Evolutionary conservation across 1,284 basidiomycete genomes (phyloP), one percentile per base, ranked within the genome.

Genomic region (Heimioporus punctisporus): DNA sequence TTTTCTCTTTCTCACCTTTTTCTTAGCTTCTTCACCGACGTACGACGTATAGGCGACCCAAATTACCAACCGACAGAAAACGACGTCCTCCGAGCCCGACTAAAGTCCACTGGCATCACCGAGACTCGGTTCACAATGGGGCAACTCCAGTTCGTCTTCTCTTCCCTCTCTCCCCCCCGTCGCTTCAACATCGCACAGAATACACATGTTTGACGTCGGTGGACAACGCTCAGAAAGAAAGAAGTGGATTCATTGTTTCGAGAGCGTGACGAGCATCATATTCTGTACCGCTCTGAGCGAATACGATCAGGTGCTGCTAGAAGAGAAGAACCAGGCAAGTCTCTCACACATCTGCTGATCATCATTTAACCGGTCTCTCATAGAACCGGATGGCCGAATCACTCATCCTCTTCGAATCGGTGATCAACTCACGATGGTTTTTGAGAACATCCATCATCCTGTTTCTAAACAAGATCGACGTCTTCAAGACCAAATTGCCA

Each of bases 351-450:
- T 23, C 50, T 52, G 68, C 50, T 8, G 25, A 34, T 6, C 31
- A 34, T 31, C 46, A 4, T 40, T 21, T 37, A 14, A 19, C 26
- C 37, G n/a, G 46, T 46, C 42, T 15, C 15, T 46, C 25, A 1
- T 71, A 96, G 89, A 98, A 98, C 72, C 91, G 95, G 25, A 98
- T 99, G 96, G 85, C 85, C 23, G 97, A 99, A 72, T 94, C 92
- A 0, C 80, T 99, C 1, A 85, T 95, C 8, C 81, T 99, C 12
- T 99, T 99, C 64, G 95, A 98, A 72, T 91, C 88, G 3, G 92
- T 99, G 37, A 95, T 98, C 78, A 98, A 98, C 75, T 95, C 94
- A n/a, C 78, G 94, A 46, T 98, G 97, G 97, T 99, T 99, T 79
- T 75, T 94, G 27, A 83, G 93, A 48, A 96, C 94, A 17, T 94